Percentiles rank a stretch among this genome's conserved stretches.
These are phyloP conservation scores for Raphanus raphanistrum DNA, from an alignment of 345 rosid species.

Conservation along the genomic window DNA sequence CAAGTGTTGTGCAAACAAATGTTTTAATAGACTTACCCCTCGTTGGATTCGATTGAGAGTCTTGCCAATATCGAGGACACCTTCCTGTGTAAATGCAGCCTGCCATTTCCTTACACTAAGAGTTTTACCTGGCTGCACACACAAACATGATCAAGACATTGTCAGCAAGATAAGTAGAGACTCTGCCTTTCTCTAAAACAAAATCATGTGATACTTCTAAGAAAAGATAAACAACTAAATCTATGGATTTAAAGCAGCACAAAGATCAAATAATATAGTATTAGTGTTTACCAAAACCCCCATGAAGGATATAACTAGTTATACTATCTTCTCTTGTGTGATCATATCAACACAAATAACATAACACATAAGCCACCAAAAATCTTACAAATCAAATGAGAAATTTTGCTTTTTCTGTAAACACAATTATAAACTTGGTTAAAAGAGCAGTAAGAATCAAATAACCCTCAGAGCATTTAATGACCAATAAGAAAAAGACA, in stretches of 20 bases:
- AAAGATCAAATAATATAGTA: not conserved
- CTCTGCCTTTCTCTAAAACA: not conserved
- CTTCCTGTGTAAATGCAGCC: constrained; percentile 76
- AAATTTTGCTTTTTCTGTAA: not conserved
- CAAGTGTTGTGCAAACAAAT: not conserved
- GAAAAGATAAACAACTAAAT: not conserved
- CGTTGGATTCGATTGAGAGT: constrained; percentile 77
- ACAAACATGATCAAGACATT: not conserved
- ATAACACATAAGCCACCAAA: not conserved
- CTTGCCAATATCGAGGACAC: constrained; percentile 75
- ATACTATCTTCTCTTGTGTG: not conserved
- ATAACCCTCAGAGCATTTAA: not conserved
- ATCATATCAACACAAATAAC: constrained; percentile 11
- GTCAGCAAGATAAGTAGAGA: constrained; percentile 14
- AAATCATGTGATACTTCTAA: not conserved
- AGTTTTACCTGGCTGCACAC: constrained; percentile 86
- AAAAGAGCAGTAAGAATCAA: not conserved
- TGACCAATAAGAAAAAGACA: not conserved
- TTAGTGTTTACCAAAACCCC: not conserved
- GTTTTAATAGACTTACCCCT: constrained; percentile 49
- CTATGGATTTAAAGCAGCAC: not conserved
- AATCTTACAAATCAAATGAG: not conserved
- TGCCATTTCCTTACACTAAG: constrained; percentile 95
- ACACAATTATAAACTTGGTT: not conserved
- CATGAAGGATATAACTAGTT: not conserved